Conservation (phyloP, 345 rosid species). For the Rhodamnia argentea region DNA sequence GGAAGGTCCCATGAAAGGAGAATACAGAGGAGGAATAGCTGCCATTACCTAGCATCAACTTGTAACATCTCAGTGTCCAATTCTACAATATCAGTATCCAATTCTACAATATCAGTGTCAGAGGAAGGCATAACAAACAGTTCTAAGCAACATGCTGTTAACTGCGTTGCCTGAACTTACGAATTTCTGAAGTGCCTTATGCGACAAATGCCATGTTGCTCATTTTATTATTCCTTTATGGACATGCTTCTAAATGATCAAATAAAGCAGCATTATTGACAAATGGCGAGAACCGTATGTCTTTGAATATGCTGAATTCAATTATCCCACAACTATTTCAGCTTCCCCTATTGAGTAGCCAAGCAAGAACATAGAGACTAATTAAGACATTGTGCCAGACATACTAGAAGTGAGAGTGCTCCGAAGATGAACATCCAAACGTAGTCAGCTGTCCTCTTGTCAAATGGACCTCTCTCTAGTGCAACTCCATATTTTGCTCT, state of each 20-base stretch:
- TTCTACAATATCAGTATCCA: background rate
- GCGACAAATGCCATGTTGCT: background rate
- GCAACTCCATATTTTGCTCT: slow-evolving; percentile 58
- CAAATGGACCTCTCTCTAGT: slow-evolving; percentile 53
- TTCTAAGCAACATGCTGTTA: background rate
- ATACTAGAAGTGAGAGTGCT: slow-evolving; percentile 53
- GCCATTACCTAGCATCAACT: slow-evolving; percentile 24
- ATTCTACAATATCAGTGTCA: background rate
- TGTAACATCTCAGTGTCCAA: background rate
- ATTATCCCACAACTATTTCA: background rate
- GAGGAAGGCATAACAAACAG: background rate
- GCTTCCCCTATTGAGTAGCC: background rate
- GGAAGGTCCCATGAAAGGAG: slow-evolving; percentile 41
- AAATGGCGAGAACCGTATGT: background rate
- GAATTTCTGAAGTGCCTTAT: background rate
- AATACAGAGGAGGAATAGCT: slow-evolving; percentile 27
- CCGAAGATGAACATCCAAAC: slow-evolving; percentile 67
- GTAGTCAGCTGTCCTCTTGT: slow-evolving; percentile 59
- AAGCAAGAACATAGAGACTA: background rate
- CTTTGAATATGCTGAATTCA: background rate
- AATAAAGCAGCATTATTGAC: background rate
- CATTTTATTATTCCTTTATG: background rate
- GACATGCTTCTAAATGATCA: background rate
- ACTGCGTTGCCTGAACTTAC: background rate
- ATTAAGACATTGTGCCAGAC: background rate